Evolutionary conservation across 208 protist species (phyloP).

Genomic region (Acanthamoeba divionensis): DNA sequence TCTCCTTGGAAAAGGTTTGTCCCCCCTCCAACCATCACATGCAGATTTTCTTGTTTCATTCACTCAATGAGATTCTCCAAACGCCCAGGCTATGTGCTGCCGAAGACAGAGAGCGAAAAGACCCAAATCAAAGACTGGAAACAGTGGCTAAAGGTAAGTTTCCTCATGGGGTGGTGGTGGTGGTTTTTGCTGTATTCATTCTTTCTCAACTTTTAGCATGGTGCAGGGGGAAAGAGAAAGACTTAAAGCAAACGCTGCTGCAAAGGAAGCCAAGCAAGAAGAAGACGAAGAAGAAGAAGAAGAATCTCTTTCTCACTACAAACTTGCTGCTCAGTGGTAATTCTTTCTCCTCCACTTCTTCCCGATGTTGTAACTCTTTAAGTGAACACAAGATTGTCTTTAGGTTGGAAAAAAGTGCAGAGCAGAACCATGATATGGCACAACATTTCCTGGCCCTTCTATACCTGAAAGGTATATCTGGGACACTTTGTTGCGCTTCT

Average conservation of each 20-base stretch:
- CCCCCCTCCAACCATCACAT: neutral
- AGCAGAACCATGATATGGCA: no score
- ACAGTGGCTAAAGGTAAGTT: neutral
- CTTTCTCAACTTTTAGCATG: neutral
- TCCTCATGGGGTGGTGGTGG: neutral
- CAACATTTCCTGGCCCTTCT: no score
- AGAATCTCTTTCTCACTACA: no score
- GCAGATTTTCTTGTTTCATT: neutral
- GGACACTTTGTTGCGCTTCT: no score
- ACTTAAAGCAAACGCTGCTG: neutral
- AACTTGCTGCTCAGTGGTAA: no score
- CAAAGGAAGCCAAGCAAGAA: neutral
- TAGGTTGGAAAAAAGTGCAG: no score
- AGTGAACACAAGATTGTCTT: no score
- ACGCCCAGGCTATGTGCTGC: neutral
- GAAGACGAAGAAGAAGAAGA: neutral
- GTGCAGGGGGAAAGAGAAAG: neutral
- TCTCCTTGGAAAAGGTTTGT: neutral
- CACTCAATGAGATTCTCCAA: neutral
- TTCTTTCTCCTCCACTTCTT: no score
- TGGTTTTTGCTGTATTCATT: neutral
- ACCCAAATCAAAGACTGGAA: slow-evolving; percentile 11
- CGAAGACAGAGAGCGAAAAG: neutral
- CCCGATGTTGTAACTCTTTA: no score
- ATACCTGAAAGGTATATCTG: no score